phyloP scores from a whole-genome alignment of 305 asterid species.

The Plantago lanceolata region DNA sequence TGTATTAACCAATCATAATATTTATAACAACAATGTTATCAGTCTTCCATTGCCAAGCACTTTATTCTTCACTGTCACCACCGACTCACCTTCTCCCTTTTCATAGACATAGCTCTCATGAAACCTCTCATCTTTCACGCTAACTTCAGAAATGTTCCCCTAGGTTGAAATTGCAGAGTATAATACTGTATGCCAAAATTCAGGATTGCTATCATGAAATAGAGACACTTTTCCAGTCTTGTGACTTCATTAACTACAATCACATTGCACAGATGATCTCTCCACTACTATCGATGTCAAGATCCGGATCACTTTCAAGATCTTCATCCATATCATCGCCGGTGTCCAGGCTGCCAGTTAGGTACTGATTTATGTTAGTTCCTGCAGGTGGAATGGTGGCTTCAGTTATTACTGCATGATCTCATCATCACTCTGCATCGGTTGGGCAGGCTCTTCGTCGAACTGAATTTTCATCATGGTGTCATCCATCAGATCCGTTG shows the following conservation, averaged over 20 bases:
- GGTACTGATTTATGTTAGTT: constrained; percentile 60
- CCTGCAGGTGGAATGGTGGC: constrained; percentile 90
- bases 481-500: constrained; percentile 68
- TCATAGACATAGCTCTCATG: too few relatives aligned
- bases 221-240: constrained; percentile 7
- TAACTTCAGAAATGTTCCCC: too few relatives aligned
- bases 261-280: constrained; percentile 83
- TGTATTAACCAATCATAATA: too few relatives aligned
- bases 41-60: too few relatives aligned
- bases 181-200: too few relatives aligned
- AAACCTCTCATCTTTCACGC: too few relatives aligned
- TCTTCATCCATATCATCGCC: constrained; percentile 91
- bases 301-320: constrained; percentile 81
- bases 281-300: constrained; percentile 92
- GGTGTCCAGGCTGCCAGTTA: constrained; percentile 72
- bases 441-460: constrained; percentile 84
- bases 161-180: too few relatives aligned
- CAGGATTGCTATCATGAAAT: constrained; percentile 6
- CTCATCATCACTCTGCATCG: constrained; percentile 74
- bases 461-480: constrained; percentile 48
- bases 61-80: too few relatives aligned
- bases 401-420: constrained; percentile 86
- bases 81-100: too few relatives aligned
- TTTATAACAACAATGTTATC: too few relatives aligned
- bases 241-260: constrained; percentile 12